Base-by-base conservation (phyloP, 352 stramenopile species). In the Globisporangium canariense region DNA sequence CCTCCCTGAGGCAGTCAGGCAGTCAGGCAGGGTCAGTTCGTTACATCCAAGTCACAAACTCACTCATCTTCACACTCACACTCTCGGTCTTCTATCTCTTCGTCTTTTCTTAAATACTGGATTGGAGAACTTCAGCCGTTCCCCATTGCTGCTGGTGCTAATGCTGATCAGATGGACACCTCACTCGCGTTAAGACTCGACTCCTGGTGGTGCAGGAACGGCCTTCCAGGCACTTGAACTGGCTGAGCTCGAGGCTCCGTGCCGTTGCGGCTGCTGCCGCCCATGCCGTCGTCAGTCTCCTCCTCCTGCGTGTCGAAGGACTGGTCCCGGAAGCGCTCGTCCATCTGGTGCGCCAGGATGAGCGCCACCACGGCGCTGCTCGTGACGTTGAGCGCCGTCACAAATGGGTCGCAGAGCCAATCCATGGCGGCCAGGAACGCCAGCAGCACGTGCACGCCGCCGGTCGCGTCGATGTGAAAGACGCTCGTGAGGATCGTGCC, bases 391-490 rank as follows among this genome's bases (percentile, higher is more conserved):
- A 86, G 65, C 25, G 64, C 75, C 0, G 76, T 71, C 49, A 87
- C 68, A n/a, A 88, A 70, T 11, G 79, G 82, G 13, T 84, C 75
- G 43, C 75, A 79, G 36, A 91, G 60, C 74, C 76, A 88, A 55
- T 88, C 78, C 63, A 91, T 71, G 2, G 70, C 70, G 10, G 65
- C 65, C 22, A 88, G 62, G 43, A 79, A 83, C 10, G 65, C 60
- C 16, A 88, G 18, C 62, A 90, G 73, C 13, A 64, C 60, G 55
- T 55, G 70, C 3, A 58, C 59, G 43, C 63, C 60, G 38, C 70
- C 22, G 16, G 51, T 71, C 11, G 58, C 46, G 1, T 69, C 40
- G 13, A 90, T 47, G n/a, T 66, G 68, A 49, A 86, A 87, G 0
- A 90, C 63, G 59, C 62, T 73, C 22, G 64, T 74, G n/a, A 90